These are phyloP conservation scores for Lupinus albus DNA, from an alignment of 306 rosid species.

Conservation along the genomic window DNA sequence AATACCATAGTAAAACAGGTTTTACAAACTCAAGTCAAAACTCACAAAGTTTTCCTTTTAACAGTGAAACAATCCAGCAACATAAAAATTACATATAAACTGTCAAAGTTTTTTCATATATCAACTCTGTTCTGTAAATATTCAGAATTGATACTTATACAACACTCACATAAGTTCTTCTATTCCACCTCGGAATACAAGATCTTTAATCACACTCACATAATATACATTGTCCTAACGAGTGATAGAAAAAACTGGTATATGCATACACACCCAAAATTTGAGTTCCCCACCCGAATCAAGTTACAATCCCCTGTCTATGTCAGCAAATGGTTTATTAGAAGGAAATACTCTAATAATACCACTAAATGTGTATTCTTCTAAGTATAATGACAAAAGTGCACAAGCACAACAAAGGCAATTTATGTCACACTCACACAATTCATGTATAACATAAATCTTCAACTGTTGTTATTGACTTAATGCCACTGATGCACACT, in stretches of 20 bases:
- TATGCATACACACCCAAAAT: constrained; percentile 39
- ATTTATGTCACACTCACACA: constrained; percentile 39
- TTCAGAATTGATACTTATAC: background rate
- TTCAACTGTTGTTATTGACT: constrained; percentile 11
- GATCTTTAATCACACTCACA: background rate
- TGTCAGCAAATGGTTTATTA: constrained; percentile 36
- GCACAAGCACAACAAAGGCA: constrained; percentile 48
- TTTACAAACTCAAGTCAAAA: background rate
- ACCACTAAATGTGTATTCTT: constrained; percentile 24
- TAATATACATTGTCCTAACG: background rate
- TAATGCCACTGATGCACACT: constrained; percentile 52
- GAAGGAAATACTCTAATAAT: too few species aligned
- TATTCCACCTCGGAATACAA: background rate
- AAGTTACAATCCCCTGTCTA: constrained; percentile 36
- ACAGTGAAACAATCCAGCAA: constrained; percentile 34
- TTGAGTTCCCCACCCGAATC: constrained; percentile 38
- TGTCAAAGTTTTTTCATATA: constrained; percentile 3
- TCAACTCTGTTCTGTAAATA: background rate
- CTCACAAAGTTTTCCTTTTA: background rate
- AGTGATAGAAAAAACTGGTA: too few species aligned
- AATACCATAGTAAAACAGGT: background rate
- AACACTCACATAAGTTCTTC: background rate
- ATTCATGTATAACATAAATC: constrained; percentile 28
- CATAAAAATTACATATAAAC: constrained; percentile 5
- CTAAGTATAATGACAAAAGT: constrained; percentile 38